phyloP scores from a whole-genome alignment of 768 basidiomycete genomes.

The Auriscalpium orientale region DNA sequence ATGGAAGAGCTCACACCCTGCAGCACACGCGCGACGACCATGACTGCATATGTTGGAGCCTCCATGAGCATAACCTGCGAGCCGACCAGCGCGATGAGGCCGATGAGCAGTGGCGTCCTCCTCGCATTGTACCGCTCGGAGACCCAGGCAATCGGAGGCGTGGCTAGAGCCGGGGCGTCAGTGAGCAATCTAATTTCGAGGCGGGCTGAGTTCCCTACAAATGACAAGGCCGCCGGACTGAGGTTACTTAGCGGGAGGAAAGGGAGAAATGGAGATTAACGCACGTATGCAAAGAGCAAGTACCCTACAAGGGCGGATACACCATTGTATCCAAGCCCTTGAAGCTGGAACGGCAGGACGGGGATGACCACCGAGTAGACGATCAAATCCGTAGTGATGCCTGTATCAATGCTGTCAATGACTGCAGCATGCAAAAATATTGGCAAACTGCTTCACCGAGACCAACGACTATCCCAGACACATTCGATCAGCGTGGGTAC shows the following conservation, averaged over 20 bases:
- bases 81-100: constrained; percentile 26
- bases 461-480: too few species aligned
- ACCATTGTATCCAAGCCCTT: constrained; percentile 25
- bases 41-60: constrained; percentile 30
- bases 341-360: constrained; percentile 30
- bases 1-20: constrained; percentile 34
- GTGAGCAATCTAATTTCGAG: too few species aligned
- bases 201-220: constrained; percentile 13
- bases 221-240: constrained; percentile 27
- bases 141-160: constrained; percentile 28
- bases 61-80: constrained; percentile 35
- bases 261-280: constrained; percentile 3
- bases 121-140: constrained; percentile 29
- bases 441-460: neutral
- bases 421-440: too few species aligned
- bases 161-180: constrained; percentile 18
- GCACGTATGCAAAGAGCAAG: constrained; percentile 33
- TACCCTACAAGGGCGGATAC: constrained; percentile 30
- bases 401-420: constrained; percentile 32
- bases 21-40: constrained; percentile 30
- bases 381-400: constrained; percentile 27
- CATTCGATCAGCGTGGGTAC: too few species aligned
- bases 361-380: constrained; percentile 34
- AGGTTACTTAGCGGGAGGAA: neutral
- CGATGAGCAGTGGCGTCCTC: constrained; percentile 23